A percentile compares a stretch with the other conserved stretches of the same genome.
Conservation (phyloP, 2,329 filamentous ascomycete genomes). For the Stromatinia cepivora region DNA sequence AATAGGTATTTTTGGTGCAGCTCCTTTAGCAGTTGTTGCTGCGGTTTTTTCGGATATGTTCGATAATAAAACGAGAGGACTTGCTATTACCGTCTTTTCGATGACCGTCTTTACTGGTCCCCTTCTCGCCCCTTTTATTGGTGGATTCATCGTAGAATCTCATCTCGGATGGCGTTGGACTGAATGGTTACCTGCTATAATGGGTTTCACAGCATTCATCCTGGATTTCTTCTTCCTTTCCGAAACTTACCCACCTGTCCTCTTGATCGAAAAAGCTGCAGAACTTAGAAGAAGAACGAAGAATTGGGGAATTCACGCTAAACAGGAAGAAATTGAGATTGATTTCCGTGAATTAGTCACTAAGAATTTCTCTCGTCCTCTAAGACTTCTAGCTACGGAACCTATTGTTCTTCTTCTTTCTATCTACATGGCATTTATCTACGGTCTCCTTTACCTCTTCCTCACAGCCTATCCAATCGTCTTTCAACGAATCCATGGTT, state of each 20-base stretch:
- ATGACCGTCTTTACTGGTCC: slow-evolving; percentile 67
- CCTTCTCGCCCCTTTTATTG: slow-evolving; percentile 66
- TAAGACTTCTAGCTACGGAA: slow-evolving; percentile 59
- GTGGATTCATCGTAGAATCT: slow-evolving; percentile 64
- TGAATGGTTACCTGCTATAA: slow-evolving; percentile 61
- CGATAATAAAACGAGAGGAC: slow-evolving; percentile 60
- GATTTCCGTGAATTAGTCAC: slow-evolving; percentile 62
- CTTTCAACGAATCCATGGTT: slow-evolving; percentile 70
- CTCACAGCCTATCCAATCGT: slow-evolving; percentile 82
- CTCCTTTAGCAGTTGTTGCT: slow-evolving; percentile 66
- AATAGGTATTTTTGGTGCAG: slow-evolving; percentile 62
- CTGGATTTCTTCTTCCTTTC: slow-evolving; percentile 63
- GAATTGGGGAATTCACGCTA: slow-evolving; percentile 71
- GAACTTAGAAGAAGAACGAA: slow-evolving; percentile 62
- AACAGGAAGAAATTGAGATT: slow-evolving; percentile 70
- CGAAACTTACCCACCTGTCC: slow-evolving; percentile 70
- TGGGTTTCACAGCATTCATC: slow-evolving; percentile 61
- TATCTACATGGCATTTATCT: slow-evolving; percentile 74
- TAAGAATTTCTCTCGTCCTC: slow-evolving; percentile 50
- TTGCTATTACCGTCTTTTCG: slow-evolving; percentile 58
- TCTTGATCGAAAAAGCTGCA: slow-evolving; percentile 61
- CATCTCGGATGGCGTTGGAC: slow-evolving; percentile 74
- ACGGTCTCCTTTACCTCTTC: slow-evolving; percentile 80
- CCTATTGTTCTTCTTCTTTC: slow-evolving; percentile 68
- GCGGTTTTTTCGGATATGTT: slow-evolving; percentile 74